Percentiles rank a stretch among this genome's conserved stretches.
Evolutionary conservation across 2,329 filamentous ascomycete species (phyloP).

Genomic region (Hypoxylon sp.): DNA sequence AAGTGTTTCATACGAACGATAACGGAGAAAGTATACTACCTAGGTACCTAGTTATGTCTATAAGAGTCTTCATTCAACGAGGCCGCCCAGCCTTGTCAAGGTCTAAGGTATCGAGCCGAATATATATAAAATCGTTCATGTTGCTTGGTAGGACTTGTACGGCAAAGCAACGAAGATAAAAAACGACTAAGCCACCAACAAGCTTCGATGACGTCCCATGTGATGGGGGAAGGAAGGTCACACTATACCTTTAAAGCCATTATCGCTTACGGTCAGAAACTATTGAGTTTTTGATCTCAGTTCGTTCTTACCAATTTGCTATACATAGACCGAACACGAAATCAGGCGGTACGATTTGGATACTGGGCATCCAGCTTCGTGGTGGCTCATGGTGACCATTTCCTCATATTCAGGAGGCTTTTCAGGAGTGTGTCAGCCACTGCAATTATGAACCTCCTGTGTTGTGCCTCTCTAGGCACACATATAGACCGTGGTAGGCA

Average conservation of each 20-base stretch:
- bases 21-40: slow-evolving; percentile 18
- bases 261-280: slow-evolving; percentile 4
- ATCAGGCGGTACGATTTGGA: background rate
- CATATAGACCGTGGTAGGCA: background rate
- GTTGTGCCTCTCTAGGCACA: background rate
- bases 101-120: slow-evolving; percentile 1
- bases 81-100: slow-evolving; percentile 2
- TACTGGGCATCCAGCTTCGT: slow-evolving; percentile 3
- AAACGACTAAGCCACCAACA: slow-evolving; percentile 18
- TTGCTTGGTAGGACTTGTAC: slow-evolving; percentile 3
- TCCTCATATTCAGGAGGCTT: background rate
- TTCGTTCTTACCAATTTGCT: slow-evolving; percentile 22
- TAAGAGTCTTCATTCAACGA: background rate
- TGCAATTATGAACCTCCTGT: background rate
- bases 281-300: background rate
- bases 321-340: background rate
- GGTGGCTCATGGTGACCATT: background rate
- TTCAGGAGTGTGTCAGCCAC: background rate
- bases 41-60: slow-evolving; percentile 3
- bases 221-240: slow-evolving; percentile 31
- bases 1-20: background rate
- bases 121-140: slow-evolving; percentile 10
- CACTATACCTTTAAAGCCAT: slow-evolving; percentile 8
- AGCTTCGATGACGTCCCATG: slow-evolving; percentile 21
- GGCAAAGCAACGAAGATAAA: slow-evolving; percentile 1